Evolutionary conservation across 768 basidiomycete genomes (phyloP), one percentile per base, ranked within the genome.

Genomic region (Gautieria morchelliformis): DNA sequence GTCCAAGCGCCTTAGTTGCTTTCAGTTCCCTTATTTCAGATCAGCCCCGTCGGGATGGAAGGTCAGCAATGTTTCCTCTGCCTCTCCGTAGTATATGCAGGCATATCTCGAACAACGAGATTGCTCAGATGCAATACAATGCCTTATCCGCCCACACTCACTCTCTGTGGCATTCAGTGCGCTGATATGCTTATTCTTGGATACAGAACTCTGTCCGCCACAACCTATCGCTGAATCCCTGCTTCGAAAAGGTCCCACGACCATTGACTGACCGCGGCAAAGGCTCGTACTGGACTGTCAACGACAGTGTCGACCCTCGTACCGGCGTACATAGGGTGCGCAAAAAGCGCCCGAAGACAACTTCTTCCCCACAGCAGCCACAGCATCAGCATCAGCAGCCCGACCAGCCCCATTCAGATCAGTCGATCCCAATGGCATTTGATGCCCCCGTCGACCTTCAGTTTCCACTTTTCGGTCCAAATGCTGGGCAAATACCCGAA

Each of bases 241-340:
- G 89, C 66, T 93, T 93, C 64, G 88, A 91, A 71, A 93, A 93
- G 70, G 87, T 92, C 5, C 85, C 90, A 3, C 86, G 90, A n/a
- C 90, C 90, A 12, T 79, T 93, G 62, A 93, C 90, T 5, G 90
- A 93, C 65, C 84, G 90, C 52, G 90, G 90, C 53, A 93, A 93
- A 65, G 90, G 90, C 20, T 91, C 88, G 0, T 93, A 92, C 66
- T 93, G 90, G 90, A 91, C 89, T 0, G 90, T 93, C 60, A 90
- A 92, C 64, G 89, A 92, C 64, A 87, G 87, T 63, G 88, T 92
- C 45, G 89, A 92, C 65, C 89, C 89, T 50, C 86, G 89, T 41
- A 91, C 90, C 3, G 90, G 90, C 37, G 90, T 92, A 33, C 90
- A 93, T 66, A 83, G 90, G 24, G 79, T 91, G 54, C 85, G 90